Percentiles rank a stretch among this genome's conserved stretches.
Conservation (phyloP, 1,139 yeast genomes). For the Candida smagusa region DNA sequence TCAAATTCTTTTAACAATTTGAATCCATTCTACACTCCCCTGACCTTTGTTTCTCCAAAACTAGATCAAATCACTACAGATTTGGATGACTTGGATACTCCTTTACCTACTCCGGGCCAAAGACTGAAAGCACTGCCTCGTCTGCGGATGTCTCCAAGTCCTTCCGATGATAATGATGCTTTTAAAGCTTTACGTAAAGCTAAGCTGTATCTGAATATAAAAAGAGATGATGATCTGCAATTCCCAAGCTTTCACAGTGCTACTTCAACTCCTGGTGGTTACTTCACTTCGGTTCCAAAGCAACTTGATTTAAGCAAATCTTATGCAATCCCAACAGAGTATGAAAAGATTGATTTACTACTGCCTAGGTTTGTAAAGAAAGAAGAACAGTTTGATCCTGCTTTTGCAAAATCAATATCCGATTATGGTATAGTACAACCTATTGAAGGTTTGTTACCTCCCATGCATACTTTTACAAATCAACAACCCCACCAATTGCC, state of each 20-base stretch:
- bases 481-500: conserved; percentile 2
- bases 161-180: conserved; percentile 43
- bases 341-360: conserved; percentile 21
- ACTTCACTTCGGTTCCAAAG: conserved; percentile 4
- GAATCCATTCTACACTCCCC: conserved; percentile 49
- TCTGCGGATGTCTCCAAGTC: conserved; percentile 8
- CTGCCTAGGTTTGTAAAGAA: conserved; percentile 22
- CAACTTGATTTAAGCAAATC: conserved; percentile 10
- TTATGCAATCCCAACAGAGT: conserved; percentile 14
- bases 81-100: conserved; percentile 32
- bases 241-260: conserved; percentile 1
- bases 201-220: conserved; percentile 22
- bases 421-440: conserved; percentile 14
- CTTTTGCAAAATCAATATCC: not conserved
- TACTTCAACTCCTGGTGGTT: conserved; percentile 6
- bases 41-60: conserved; percentile 40
- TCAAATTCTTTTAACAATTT: conserved; percentile 15
- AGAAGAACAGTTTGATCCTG: not conserved
- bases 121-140: conserved; percentile 7
- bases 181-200: conserved; percentile 41
- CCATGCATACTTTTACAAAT: conserved; percentile 33
- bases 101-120: conserved; percentile 28
- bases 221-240: conserved; percentile 1
- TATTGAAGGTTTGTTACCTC: conserved; percentile 31
- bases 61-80: conserved; percentile 24